A percentile compares a stretch with the other conserved stretches of the same genome.
These are phyloP conservation scores for Geoglossum cookeanum DNA, from an alignment of 2,329 filamentous ascomycete genomes.

Conservation along the genomic window DNA sequence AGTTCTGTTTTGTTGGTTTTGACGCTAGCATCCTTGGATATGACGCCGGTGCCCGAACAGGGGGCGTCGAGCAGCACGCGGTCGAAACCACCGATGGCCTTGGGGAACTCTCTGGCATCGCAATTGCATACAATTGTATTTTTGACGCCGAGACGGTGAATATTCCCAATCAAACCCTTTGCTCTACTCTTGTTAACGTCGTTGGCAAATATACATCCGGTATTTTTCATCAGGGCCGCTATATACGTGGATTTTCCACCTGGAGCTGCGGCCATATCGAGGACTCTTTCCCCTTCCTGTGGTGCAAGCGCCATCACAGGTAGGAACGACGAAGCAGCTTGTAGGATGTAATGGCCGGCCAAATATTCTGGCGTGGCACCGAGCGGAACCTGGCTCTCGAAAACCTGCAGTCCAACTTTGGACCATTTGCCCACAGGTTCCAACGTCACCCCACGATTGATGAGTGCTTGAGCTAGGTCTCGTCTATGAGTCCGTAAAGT, in stretches of 20 bases:
- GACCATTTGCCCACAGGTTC: slow-evolving; percentile 98
- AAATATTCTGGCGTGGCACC: slow-evolving; percentile 96
- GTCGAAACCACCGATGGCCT: slow-evolving; percentile 89
- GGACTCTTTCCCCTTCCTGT: slow-evolving; percentile 75
- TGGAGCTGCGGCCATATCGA: slow-evolving; percentile 89
- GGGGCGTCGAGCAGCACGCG: slow-evolving; percentile 85
- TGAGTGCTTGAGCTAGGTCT: slow-evolving; percentile 79
- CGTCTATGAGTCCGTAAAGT: slow-evolving; percentile 60
- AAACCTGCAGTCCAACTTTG: slow-evolving; percentile 91
- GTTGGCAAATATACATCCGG: slow-evolving; percentile 87
- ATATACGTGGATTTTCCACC: slow-evolving; percentile 94
- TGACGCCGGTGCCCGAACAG: slow-evolving; percentile 92
- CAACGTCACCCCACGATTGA: slow-evolving; percentile 88
- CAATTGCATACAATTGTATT: slow-evolving; percentile 95
- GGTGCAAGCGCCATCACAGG: slow-evolving; percentile 95
- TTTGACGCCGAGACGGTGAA: slow-evolving; percentile 80
- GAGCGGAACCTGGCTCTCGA: slow-evolving; percentile 71
- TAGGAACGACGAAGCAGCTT: slow-evolving; percentile 89
- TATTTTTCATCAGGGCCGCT: slow-evolving; percentile 96
- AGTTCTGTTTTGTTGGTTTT: slow-evolving; percentile 97
- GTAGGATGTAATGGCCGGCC: slow-evolving; percentile 91
- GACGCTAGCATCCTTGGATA: slow-evolving; percentile 87
- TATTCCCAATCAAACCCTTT: slow-evolving; percentile 95
- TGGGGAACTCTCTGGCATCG: slow-evolving; percentile 84
- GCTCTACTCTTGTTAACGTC: slow-evolving; percentile 85